Conservation (phyloP, 345 rosid species). For the Eutrema japonicum region DNA sequence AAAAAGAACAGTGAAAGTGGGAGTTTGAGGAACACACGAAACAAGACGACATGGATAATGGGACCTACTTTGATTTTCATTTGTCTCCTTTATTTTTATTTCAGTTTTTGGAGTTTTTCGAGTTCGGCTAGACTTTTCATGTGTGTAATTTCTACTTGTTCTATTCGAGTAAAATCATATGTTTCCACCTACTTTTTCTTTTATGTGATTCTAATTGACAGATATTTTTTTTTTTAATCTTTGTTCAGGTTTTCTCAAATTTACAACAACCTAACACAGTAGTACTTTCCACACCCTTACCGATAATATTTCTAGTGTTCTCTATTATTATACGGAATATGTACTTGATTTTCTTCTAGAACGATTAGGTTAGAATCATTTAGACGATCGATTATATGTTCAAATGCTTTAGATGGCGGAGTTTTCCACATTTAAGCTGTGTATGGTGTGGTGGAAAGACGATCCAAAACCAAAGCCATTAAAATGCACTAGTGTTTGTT, state of each 20-base stretch:
- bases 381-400: too few relatives aligned
- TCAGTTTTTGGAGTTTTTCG: constrained; percentile 22
- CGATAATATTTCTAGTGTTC: not conserved
- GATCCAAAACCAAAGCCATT: too few relatives aligned
- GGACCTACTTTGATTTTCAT: constrained; percentile 49
- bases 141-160: not conserved
- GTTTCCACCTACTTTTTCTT: constrained; percentile 21
- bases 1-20: constrained; percentile 41
- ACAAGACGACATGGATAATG: constrained; percentile 50
- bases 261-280: not conserved
- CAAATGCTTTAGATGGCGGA: too few relatives aligned
- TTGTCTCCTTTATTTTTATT: constrained; percentile 28
- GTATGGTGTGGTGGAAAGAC: too few relatives aligned
- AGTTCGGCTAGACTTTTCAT: constrained; percentile 36
- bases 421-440: too few relatives aligned
- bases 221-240: not conserved
- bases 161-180: constrained; percentile 33
- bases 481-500: too few relatives aligned
- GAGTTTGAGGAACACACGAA: constrained; percentile 52
- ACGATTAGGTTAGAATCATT: not conserved
- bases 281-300: not conserved
- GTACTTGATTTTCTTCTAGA: not conserved
- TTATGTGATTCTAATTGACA: constrained; percentile 12
- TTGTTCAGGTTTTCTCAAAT: not conserved
- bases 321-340: too few relatives aligned